Base-by-base conservation (phyloP, 106 monocot species). In the Posidonia australis region DNA sequence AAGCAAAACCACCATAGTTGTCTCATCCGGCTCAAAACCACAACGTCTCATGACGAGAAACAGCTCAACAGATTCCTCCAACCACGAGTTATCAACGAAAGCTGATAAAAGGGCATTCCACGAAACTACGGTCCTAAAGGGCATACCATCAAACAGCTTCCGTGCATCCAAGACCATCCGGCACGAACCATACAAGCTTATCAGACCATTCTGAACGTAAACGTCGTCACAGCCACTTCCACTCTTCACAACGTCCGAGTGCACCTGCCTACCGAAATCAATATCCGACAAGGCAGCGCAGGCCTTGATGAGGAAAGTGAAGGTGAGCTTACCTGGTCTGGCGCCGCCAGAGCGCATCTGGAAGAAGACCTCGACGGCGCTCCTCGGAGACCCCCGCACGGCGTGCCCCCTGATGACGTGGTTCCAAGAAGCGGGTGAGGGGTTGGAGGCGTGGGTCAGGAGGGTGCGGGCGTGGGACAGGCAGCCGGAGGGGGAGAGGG, bases 261-360 rank as follows among this genome's bases (percentile, higher is more conserved):
- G 90, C 28, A 72, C 60, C 43, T 81, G 83, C 20, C 25, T 26
- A 0, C 86, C 90, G 16, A 81, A 9, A 0, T 46, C 26, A 26
- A 83, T 63, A 46, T 46, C 66, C 0, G 44, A 47, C 16, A 79
- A 42, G 6, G 66, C 46, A 26, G 83, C 81, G 58, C 81, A 81
- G 5, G 86, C 66, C 64, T 81, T 91, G 74, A 91, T 68, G 16
- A 86, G 81, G 56, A 86, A 86, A 10, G 90, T 86, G 74, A 69
- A 81, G n/a, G 86, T 91, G 31, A 83, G 64, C 62, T 79, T 77
- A 48, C 77, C 79, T 36, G 86, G 86, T 36, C 22, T 41, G 13
- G 77, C 9, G 2, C n/a, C 45, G 41, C 25, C 27, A n/a, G 69
- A 68, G 0, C 78, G 75, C 86, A 90, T 83, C 31, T 44, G 58